A percentile compares a stretch with the other conserved stretches of the same genome.
These are phyloP conservation scores for Phylloporus sp. DNA, from an alignment of 768 basidiomycete species.

Conservation along the genomic window DNA sequence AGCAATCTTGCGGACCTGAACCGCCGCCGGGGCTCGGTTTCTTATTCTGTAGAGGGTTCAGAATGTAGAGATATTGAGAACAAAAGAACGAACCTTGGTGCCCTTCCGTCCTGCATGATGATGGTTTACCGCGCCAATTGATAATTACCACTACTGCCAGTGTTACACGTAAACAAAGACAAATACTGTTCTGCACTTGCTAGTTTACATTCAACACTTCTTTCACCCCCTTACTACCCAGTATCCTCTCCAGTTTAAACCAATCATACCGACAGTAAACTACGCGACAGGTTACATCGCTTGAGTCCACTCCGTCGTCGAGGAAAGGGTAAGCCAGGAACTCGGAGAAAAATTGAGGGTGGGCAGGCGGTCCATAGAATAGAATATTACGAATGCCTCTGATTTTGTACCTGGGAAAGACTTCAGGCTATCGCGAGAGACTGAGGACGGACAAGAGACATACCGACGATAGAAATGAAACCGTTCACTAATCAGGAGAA, in stretches of 20 bases:
- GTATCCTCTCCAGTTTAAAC: conserved; percentile 80
- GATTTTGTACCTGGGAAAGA: conserved; percentile 72
- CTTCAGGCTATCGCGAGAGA: not conserved
- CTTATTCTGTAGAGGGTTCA: conserved; percentile 60
- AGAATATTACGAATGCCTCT: conserved; percentile 89
- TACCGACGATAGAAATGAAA: conserved; percentile 96
- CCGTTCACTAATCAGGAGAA: conserved; percentile 91
- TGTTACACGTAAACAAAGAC: conserved; percentile 10
- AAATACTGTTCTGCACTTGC: conserved; percentile 17
- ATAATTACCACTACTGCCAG: not conserved
- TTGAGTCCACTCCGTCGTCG: conserved; percentile 79
- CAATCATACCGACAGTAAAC: conserved; percentile 88
- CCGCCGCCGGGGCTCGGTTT: conserved; percentile 91
- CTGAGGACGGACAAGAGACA: conserved; percentile 10
- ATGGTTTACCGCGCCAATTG: conserved; percentile 1
- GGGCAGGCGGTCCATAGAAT: conserved; percentile 90
- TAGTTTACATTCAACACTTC: conserved; percentile 15
- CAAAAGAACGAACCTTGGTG: conserved; percentile 53
- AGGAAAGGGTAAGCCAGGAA: conserved; percentile 87
- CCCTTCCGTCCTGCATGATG: conserved; percentile 78
- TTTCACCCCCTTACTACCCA: conserved; percentile 24
- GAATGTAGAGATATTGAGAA: not conserved
- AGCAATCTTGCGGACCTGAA: conserved; percentile 53
- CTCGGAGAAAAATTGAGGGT: conserved; percentile 90
- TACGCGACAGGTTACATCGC: conserved; percentile 77